Percentiles rank a stretch among this genome's conserved stretches.
These are phyloP conservation scores for Lasiodiplodia hormozganensis DNA, from an alignment of 2,329 filamentous ascomycete genomes.

Conservation along the genomic window DNA sequence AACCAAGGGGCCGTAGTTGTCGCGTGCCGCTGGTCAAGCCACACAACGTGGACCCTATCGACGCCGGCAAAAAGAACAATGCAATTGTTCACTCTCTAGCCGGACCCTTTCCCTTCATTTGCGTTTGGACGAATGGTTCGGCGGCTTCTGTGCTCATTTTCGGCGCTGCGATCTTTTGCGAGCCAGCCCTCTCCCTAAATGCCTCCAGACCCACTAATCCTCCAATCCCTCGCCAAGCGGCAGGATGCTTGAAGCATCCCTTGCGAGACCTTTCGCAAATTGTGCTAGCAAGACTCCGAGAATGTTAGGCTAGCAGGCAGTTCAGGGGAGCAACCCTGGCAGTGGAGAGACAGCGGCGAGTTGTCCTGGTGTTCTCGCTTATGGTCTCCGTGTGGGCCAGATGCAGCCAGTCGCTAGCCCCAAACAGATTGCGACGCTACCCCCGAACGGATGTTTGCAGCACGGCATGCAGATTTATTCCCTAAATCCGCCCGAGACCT, in stretches of 20 bases:
- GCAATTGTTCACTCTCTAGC: not conserved
- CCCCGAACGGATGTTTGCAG: not conserved
- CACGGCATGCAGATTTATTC: not conserved
- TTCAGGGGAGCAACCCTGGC: not conserved
- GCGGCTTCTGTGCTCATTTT: not conserved
- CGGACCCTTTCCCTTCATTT: no score
- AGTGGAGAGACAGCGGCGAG: not conserved
- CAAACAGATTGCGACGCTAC: not conserved
- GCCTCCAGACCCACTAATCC: not conserved
- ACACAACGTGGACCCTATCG: conserved; percentile 11
- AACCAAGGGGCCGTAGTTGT: not conserved
- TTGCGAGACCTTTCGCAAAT: not conserved
- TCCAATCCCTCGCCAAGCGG: not conserved
- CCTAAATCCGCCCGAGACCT: conserved; percentile 10
- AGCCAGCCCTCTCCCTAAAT: not conserved
- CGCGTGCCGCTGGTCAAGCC: conserved; percentile 4
- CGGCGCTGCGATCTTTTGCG: not conserved
- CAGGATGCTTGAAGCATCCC: not conserved
- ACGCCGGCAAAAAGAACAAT: not conserved
- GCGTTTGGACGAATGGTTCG: not conserved
- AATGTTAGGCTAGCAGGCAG: not conserved
- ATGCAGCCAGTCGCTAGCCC: not conserved
- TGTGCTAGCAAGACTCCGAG: not conserved
- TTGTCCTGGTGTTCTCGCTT: not conserved
- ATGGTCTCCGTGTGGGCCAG: not conserved